These are phyloP conservation scores for Metschnikowia anglica DNA, from an alignment of 805 yeast species.

Conservation along the genomic window DNA sequence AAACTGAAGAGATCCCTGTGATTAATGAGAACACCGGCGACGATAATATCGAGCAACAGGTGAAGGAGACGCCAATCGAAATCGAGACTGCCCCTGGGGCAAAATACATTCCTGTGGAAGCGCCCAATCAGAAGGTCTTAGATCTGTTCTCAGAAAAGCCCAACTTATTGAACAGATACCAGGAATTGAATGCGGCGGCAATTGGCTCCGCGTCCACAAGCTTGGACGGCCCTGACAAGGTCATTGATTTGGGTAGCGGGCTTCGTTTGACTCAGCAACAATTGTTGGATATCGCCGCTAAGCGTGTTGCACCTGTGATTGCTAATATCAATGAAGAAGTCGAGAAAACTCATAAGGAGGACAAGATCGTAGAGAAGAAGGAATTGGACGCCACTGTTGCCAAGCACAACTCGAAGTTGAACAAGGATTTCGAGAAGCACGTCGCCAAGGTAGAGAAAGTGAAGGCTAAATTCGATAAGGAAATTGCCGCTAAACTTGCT, in stretches of 20 bases:
- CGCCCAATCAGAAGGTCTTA: slow-evolving; percentile 37
- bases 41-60: slow-evolving; percentile 30
- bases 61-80: slow-evolving; percentile 36
- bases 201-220: slow-evolving; percentile 43
- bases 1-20: slow-evolving; percentile 6
- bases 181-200: slow-evolving; percentile 51
- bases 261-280: slow-evolving; percentile 54
- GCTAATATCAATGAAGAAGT: slow-evolving; percentile 52
- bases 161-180: slow-evolving; percentile 46
- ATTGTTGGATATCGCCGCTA: slow-evolving; percentile 53
- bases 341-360: slow-evolving; percentile 42
- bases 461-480: slow-evolving; percentile 40
- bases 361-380: slow-evolving; percentile 41
- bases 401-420: slow-evolving; percentile 37
- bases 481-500: slow-evolving; percentile 35
- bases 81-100: slow-evolving; percentile 33
- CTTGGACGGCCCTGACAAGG: slow-evolving; percentile 49
- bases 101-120: slow-evolving; percentile 35
- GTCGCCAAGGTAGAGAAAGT: slow-evolving; percentile 38
- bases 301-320: slow-evolving; percentile 55
- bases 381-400: slow-evolving; percentile 37
- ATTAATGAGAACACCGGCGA: slow-evolving; percentile 19
- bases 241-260: slow-evolving; percentile 54
- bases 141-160: slow-evolving; percentile 48
- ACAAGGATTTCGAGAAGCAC: slow-evolving; percentile 37